Evolutionary conservation across 495 filamentous ascomycete genomes (phyloP).

Genomic region (Friedmanniomyces endolithicus): DNA sequence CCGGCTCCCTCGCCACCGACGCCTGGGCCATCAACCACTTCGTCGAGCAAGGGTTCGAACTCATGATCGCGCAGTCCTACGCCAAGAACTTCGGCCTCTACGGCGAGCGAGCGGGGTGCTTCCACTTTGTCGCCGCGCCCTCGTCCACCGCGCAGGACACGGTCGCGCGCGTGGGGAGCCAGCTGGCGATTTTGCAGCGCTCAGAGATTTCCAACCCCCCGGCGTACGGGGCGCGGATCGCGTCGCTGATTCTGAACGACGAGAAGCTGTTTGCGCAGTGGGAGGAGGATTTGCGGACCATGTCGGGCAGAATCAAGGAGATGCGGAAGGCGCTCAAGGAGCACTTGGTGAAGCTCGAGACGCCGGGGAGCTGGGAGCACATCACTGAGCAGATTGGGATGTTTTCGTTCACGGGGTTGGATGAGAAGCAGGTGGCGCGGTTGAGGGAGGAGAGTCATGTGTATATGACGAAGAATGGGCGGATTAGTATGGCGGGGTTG

Average conservation of each 20-base stretch:
- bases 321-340: conserved; percentile 68
- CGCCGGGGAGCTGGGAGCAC: conserved; percentile 87
- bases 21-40: conserved; percentile 89
- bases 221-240: conserved; percentile 84
- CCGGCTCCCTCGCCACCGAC: conserved; percentile 72
- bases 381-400: conserved; percentile 98
- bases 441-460: conserved; percentile 72
- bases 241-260: conserved; percentile 72
- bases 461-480: conserved; percentile 98
- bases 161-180: conserved; percentile 59
- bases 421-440: conserved; percentile 70
- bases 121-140: conserved; percentile 82
- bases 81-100: conserved; percentile 99
- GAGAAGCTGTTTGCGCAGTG: conserved; percentile 73
- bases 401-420: conserved; percentile 94
- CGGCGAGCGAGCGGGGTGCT: conserved; percentile 88
- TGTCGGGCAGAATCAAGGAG: conserved; percentile 84
- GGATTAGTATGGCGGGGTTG: conserved; percentile 88
- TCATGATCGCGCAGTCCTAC: conserved; percentile 89
- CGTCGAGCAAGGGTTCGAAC: conserved; percentile 86
- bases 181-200: conserved; percentile 88
- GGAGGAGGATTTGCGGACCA: conserved; percentile 83
- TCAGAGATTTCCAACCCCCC: conserved; percentile 96
- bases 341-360: conserved; percentile 68
- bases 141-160: conserved; percentile 50